Evolutionary conservation across 768 basidiomycete species (phyloP).

Genomic region (Rhodotorula babjevae): DNA sequence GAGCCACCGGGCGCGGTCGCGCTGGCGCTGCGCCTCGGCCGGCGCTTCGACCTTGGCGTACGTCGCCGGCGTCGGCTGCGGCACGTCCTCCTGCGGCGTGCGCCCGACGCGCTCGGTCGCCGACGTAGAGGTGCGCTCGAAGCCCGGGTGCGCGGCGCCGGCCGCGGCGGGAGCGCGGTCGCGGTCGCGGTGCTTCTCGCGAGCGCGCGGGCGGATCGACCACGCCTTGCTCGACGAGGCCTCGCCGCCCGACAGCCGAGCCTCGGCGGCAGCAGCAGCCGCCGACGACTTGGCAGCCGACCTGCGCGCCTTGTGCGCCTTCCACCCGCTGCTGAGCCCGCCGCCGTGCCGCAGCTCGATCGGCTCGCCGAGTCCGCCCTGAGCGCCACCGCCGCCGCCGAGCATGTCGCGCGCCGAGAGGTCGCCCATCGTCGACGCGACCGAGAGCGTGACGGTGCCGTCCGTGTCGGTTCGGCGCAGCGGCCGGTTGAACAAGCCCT

Average conservation of each 20-base stretch:
- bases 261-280: not conserved
- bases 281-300: no score
- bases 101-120: no score
- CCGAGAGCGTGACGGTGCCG: not conserved
- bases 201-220: not conserved
- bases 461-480: not conserved
- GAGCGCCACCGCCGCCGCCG: not conserved
- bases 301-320: not conserved
- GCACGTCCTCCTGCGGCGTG: not conserved
- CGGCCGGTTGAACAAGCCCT: constrained; percentile 31
- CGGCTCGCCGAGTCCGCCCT: constrained; percentile 3
- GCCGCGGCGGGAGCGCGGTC: no score
- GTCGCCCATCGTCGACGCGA: not conserved
- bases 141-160: no score
- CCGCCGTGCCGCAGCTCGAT: not conserved
- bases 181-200: not conserved
- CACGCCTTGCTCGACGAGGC: not conserved
- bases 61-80: not conserved
- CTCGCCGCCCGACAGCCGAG: not conserved
- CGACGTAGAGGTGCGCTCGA: no score
- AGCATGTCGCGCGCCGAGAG: not conserved
- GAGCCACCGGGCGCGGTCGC: not conserved
- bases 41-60: not conserved
- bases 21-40: not conserved
- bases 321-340: not conserved